phyloP scores from a whole-genome alignment of 2,329 filamentous ascomycete genomes.

The Penicillium sp. region DNA sequence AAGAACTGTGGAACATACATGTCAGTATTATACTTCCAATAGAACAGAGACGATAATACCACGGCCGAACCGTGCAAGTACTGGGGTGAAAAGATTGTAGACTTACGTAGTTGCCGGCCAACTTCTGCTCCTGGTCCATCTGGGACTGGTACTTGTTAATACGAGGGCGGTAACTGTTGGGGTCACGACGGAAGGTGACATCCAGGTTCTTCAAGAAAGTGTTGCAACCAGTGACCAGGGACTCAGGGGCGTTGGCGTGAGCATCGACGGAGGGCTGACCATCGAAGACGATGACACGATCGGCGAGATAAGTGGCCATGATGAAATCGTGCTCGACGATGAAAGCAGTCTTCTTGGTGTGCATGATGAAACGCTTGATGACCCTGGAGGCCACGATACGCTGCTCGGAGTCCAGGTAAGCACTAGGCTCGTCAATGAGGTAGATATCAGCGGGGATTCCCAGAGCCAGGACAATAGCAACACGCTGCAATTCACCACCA shows the following conservation, averaged over 20 bases:
- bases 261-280: slow-evolving; percentile 82
- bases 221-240: slow-evolving; percentile 90
- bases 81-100: too few relatives aligned
- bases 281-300: slow-evolving; percentile 97
- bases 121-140: slow-evolving; percentile 95
- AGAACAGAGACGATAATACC: too few relatives aligned
- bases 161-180: slow-evolving; percentile 87
- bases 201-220: slow-evolving; percentile 91
- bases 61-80: too few relatives aligned
- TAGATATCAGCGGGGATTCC: slow-evolving; percentile 96
- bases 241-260: slow-evolving; percentile 82
- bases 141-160: slow-evolving; percentile 97
- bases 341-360: slow-evolving; percentile 98
- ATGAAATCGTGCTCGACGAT: slow-evolving; percentile 99
- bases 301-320: slow-evolving; percentile 75
- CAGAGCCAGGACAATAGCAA: slow-evolving; percentile 92
- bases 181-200: slow-evolving; percentile 96
- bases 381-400: slow-evolving; percentile 94
- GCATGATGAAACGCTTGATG: slow-evolving; percentile 99
- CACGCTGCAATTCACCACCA: slow-evolving; percentile 98
- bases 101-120: slow-evolving; percentile 70
- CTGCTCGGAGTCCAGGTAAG: slow-evolving; percentile 97
- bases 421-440: slow-evolving; percentile 92
- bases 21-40: too few relatives aligned
- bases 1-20: too few relatives aligned